Conservation (phyloP, 352 stramenopile species). For the Pythium rhizo-oryzae region DNA sequence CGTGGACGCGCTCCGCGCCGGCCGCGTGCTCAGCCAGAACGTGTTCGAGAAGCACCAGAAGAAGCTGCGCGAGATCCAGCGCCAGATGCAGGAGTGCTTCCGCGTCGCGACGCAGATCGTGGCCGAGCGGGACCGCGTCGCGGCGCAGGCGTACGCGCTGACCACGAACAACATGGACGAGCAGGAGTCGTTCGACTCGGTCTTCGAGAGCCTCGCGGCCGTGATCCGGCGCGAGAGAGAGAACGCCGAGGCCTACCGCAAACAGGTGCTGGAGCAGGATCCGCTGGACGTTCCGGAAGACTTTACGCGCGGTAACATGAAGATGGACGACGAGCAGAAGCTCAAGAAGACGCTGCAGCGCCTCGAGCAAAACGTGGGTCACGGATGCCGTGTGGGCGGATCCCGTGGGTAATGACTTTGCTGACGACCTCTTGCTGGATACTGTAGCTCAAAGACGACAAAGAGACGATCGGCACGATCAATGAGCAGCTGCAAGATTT, state of each 20-base stretch:
- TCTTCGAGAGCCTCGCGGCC: constrained; percentile 67
- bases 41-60: constrained; percentile 86
- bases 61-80: constrained; percentile 71
- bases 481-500: constrained; percentile 75
- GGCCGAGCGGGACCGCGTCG: constrained; percentile 67
- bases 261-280: constrained; percentile 77
- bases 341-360: constrained; percentile 67
- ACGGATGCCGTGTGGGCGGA: too few species aligned
- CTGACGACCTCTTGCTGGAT: background rate
- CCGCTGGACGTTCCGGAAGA: constrained; percentile 66
- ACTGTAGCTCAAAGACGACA: constrained; percentile 66
- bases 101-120: constrained; percentile 68
- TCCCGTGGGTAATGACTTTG: too few species aligned
- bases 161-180: constrained; percentile 74
- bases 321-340: constrained; percentile 75
- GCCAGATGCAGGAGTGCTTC: constrained; percentile 80
- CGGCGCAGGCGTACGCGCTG: constrained; percentile 68
- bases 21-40: constrained; percentile 63
- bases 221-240: constrained; percentile 80
- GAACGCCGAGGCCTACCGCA: constrained; percentile 75
- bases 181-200: constrained; percentile 74
- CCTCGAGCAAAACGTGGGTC: constrained; percentile 63
- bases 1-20: constrained; percentile 69
- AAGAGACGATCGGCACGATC: constrained; percentile 66
- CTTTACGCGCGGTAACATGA: constrained; percentile 75